A percentile compares a stretch with the other conserved stretches of the same genome.
These are phyloP conservation scores for Trametes sp. DNA, from an alignment of 1,284 basidiomycete species.

Conservation along the genomic window DNA sequence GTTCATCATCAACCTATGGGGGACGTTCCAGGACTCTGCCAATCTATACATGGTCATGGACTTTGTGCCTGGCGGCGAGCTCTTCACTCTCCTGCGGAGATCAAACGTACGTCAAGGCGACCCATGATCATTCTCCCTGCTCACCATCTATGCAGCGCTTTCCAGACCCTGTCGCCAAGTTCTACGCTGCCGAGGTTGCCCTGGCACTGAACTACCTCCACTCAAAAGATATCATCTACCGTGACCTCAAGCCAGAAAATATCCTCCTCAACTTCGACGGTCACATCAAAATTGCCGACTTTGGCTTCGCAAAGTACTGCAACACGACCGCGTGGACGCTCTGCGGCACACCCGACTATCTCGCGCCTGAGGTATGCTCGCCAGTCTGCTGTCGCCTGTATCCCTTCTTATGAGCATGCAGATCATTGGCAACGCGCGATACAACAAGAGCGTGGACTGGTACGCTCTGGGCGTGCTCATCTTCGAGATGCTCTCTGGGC, in stretches of 20 bases:
- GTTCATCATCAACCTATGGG: conserved; percentile 99
- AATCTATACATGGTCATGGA: conserved; percentile 99
- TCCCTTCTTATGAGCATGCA: conserved; percentile 36
- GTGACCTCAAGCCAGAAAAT: conserved; percentile 98
- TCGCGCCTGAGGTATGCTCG: conserved; percentile 80
- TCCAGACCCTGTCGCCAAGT: conserved; percentile 98
- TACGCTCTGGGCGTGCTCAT: conserved; percentile 97
- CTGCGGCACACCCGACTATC: conserved; percentile 97
- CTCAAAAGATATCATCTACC: conserved; percentile 92
- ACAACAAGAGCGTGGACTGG: conserved; percentile 99
- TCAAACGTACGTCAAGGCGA: conserved; percentile 72
- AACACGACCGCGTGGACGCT: conserved; percentile 95
- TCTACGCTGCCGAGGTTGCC: conserved; percentile 98
- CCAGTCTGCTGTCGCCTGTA: neutral
- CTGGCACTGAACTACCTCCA: conserved; percentile 95
- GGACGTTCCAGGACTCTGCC: conserved; percentile 92
- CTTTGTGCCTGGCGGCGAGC: conserved; percentile 97
- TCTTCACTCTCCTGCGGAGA: conserved; percentile 91
- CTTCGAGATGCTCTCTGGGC: conserved; percentile 95
- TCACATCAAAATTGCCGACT: conserved; percentile 98
- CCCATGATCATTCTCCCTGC: neutral
- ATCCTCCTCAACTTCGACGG: conserved; percentile 93
- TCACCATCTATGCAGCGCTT: conserved; percentile 73
- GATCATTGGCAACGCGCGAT: conserved; percentile 90
- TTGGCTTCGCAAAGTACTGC: conserved; percentile 96